Base-by-base conservation (phyloP, 2,329 filamentous ascomycete species). In the Neofusicoccum umdonicola region DNA sequence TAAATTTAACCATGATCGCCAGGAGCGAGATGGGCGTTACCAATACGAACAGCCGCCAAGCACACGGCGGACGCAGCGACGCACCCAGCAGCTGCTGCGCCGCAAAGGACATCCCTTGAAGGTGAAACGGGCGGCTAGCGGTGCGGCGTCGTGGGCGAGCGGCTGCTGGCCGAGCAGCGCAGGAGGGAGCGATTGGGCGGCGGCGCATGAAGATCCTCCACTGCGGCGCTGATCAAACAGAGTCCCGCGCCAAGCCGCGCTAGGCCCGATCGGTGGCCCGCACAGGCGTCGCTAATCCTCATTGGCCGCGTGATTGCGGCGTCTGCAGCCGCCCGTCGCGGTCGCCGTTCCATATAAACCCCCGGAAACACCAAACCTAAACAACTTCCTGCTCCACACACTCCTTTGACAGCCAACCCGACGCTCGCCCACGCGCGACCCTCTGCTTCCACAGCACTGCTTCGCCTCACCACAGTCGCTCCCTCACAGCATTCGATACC, bases 1-100 rank as follows among this genome's bases (percentile, higher is more conserved):
- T 60, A 60, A 47, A 48, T 60, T 60, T 60, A 60, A 60, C 56
- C 56, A 35, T 47, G 56, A 60, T 60, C 56, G 56, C 27, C 50
- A 31, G 42, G 31, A 37, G 56, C 42, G 56, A 60, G 19, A 60
- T 60, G 56, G 42, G 27, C 11, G n/a, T 19, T 47, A 9, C 44
- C 17, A 60, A 60, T 60, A 47, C 31, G 42, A 37, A 37, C 27
- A 51, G 12, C n/a, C 15, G 41, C 56, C 56, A 60, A 60, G 56
- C 37, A 6, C 15, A 13, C 9, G 7, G 27, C 3, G 2, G 27
- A 44, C 17, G 19, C 39, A 5, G 39, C 39, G 54, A 8, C 15
- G 8, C 51, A 15, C 3, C 11, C 51, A 41, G n/a, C 17, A 22
- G 19, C 11, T 8, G 9, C n/a, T 19, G 54, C 6, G 13, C 27